Percentiles rank a stretch among this genome's conserved stretches.
phyloP scores from a whole-genome alignment of 345 rosid genomes.

The Acer yangbiense region DNA sequence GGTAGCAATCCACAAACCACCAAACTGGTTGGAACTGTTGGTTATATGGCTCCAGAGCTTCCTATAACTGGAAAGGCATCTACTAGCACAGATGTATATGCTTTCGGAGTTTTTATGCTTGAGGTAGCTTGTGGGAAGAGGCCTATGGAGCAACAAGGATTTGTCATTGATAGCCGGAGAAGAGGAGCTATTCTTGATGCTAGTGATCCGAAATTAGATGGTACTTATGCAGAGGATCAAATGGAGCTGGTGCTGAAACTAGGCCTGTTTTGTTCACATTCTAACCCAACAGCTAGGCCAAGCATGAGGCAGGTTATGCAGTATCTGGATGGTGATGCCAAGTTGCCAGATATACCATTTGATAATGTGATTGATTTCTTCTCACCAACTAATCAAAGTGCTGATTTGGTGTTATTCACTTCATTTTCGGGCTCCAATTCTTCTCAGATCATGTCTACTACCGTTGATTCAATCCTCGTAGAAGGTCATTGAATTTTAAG shows the following conservation, averaged over 20 bases:
- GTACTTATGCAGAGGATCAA: slow-evolving; percentile 7
- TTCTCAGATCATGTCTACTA: not conserved
- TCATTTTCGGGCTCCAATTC: not conserved
- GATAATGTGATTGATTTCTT: not conserved
- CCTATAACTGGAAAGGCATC: slow-evolving; percentile 41
- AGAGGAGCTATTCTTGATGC: slow-evolving; percentile 20
- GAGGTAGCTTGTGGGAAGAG: slow-evolving; percentile 56
- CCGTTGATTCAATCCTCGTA: not conserved
- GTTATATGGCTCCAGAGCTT: slow-evolving; percentile 52
- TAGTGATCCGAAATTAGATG: slow-evolving; percentile 9
- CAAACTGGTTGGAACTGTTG: slow-evolving; percentile 32
- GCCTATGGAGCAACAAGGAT: slow-evolving; percentile 32
- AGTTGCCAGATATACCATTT: slow-evolving; percentile 15
- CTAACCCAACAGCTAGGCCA: slow-evolving; percentile 14
- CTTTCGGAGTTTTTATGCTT: slow-evolving; percentile 51
- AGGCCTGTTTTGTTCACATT: slow-evolving; percentile 28
- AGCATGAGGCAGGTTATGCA: slow-evolving; percentile 32
- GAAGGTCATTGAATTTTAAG: slow-evolving; percentile 22
- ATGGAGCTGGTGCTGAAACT: slow-evolving; percentile 13
- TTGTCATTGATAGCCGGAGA: slow-evolving; percentile 27
- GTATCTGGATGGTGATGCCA: slow-evolving; percentile 37
- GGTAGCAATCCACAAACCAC: slow-evolving; percentile 35
- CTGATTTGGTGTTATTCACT: not conserved
- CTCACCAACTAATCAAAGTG: not conserved
- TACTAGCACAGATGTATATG: slow-evolving; percentile 41